Conservation (phyloP, 148 eudicot genomes). For the Simmondsia chinensis region DNA sequence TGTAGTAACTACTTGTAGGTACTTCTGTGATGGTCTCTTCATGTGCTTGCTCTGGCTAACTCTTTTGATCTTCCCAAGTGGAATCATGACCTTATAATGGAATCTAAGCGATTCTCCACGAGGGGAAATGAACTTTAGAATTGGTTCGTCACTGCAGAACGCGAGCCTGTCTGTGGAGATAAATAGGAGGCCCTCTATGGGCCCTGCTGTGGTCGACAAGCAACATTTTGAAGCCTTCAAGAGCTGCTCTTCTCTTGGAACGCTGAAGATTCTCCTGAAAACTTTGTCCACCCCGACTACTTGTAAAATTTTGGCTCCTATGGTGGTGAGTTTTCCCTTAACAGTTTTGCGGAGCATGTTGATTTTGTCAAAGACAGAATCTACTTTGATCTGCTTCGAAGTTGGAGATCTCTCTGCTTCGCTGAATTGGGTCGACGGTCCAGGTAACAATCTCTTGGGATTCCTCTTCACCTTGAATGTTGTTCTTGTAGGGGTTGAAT, state of each 20-base stretch:
- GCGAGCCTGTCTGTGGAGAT: slow-evolving; percentile 7
- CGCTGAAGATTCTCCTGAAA: slow-evolving; percentile 11
- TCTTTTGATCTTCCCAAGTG: slow-evolving; percentile 21
- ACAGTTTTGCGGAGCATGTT: slow-evolving; percentile 19
- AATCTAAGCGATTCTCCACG: slow-evolving; percentile 11
- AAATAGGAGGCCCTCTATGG: slow-evolving; percentile 12
- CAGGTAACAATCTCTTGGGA: slow-evolving; percentile 8
- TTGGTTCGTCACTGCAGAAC: slow-evolving; percentile 11
- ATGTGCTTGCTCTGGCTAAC: slow-evolving; percentile 13
- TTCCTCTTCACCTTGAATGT: too few relatives aligned
- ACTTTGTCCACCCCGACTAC: slow-evolving; percentile 8
- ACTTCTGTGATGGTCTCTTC: slow-evolving; percentile 27
- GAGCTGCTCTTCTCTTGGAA: slow-evolving; percentile 12
- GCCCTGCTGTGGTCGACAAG: slow-evolving; percentile 16
- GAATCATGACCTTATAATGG: slow-evolving; percentile 26
- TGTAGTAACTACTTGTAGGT: slow-evolving; percentile 20
- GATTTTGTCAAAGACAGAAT: slow-evolving; percentile 11
- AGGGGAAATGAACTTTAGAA: neutral
- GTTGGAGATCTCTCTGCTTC: slow-evolving; percentile 1
- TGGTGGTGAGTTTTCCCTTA: slow-evolving; percentile 11
- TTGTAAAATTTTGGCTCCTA: slow-evolving; percentile 3
- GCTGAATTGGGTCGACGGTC: slow-evolving; percentile 3
- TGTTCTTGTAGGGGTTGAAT: slow-evolving; percentile 9
- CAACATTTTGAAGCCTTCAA: slow-evolving; percentile 11
- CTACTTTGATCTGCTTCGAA: slow-evolving; percentile 2